Percentiles rank a stretch among this genome's conserved stretches.
These are phyloP conservation scores for Galerina marginata DNA, from an alignment of 768 basidiomycete genomes.

Conservation along the genomic window DNA sequence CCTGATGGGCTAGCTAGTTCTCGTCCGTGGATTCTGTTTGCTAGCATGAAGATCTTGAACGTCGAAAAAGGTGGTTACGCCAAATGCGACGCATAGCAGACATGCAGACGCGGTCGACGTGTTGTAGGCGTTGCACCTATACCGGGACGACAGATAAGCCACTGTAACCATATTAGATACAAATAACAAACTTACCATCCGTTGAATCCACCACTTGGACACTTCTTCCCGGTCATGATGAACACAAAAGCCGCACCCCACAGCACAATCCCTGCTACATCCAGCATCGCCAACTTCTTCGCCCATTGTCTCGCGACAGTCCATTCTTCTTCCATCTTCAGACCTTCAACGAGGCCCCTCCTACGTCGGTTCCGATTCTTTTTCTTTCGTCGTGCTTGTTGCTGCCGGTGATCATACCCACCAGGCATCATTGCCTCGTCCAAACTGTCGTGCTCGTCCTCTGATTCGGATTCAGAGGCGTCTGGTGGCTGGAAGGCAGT, in stretches of 20 bases:
- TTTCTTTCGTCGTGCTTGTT: slow-evolving; percentile 35
- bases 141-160: slow-evolving; percentile 1
- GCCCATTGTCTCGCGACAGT: slow-evolving; percentile 55
- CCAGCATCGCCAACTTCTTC: slow-evolving; percentile 57
- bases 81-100: slow-evolving; percentile 59
- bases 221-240: slow-evolving; percentile 64
- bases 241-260: slow-evolving; percentile 69
- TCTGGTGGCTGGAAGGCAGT: slow-evolving; percentile 52
- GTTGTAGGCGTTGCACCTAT: slow-evolving; percentile 77
- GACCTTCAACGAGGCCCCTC: slow-evolving; percentile 60
- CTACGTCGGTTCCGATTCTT: slow-evolving; percentile 46
- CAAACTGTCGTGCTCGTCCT: slow-evolving; percentile 40
- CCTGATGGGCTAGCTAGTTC: slow-evolving; percentile 22
- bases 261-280: slow-evolving; percentile 49
- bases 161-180: neutral
- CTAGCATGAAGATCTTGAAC: slow-evolving; percentile 69
- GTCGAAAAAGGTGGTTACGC: slow-evolving; percentile 63
- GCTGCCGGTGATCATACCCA: slow-evolving; percentile 31
- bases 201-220: slow-evolving; percentile 63
- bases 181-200: slow-evolving; percentile 58
- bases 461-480: slow-evolving; percentile 42
- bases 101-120: slow-evolving; percentile 67
- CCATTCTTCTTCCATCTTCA: slow-evolving; percentile 72
- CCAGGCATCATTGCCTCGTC: slow-evolving; percentile 44
- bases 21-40: slow-evolving; percentile 66